Conservation (phyloP, 2,329 filamentous ascomycete species). For the Cryphonectria parasitica region DNA sequence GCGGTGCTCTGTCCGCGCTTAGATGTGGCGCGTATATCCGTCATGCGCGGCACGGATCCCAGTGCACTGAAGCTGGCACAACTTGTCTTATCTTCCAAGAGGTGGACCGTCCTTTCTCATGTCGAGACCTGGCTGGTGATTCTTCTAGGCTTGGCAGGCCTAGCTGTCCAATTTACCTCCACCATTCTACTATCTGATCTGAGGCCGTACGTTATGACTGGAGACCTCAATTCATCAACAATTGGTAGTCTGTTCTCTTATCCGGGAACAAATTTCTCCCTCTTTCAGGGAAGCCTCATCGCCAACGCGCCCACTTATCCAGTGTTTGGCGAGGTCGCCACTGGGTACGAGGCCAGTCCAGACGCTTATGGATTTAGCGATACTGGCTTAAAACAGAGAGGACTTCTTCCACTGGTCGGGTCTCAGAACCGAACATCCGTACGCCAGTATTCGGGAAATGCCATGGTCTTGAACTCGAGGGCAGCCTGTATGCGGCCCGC, state of each 20-base stretch:
- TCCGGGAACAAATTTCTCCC: neutral
- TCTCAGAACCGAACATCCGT: neutral
- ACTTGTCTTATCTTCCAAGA: slow-evolving; percentile 2
- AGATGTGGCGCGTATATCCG: slow-evolving; percentile 9
- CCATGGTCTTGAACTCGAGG: slow-evolving; percentile 9
- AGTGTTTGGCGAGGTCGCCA: slow-evolving; percentile 9
- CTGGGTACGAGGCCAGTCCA: neutral
- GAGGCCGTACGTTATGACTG: neutral
- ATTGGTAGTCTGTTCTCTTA: neutral
- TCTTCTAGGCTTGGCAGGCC: neutral
- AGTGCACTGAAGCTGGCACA: neutral
- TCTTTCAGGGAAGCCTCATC: neutral
- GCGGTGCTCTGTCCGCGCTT: neutral
- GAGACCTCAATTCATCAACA: neutral
- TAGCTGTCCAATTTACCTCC: slow-evolving; percentile 17
- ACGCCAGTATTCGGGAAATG: slow-evolving; percentile 12
- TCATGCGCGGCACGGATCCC: slow-evolving; percentile 12
- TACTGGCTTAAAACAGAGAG: slow-evolving; percentile 11
- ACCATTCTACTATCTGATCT: slow-evolving; percentile 12
- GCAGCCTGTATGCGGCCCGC: slow-evolving; percentile 17
- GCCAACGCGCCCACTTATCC: neutral
- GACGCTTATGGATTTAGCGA: slow-evolving; percentile 17
- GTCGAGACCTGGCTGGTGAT: slow-evolving; percentile 11
- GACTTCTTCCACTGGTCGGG: neutral
- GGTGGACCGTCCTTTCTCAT: neutral